phyloP scores from a whole-genome alignment of 2,329 filamentous ascomycete genomes.

The Talaromyces funiculosus region DNA sequence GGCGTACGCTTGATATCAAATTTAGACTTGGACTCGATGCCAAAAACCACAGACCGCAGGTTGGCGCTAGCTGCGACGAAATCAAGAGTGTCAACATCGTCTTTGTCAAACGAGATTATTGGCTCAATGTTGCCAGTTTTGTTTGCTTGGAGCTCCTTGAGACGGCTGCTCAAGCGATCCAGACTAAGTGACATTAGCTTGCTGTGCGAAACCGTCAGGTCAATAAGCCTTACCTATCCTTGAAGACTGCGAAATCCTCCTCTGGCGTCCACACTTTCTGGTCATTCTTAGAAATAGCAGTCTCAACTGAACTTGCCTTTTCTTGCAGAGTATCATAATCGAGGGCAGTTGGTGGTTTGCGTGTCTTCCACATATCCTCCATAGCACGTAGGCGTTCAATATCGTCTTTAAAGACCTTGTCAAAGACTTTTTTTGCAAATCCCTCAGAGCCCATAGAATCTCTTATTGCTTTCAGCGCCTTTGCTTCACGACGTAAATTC shows the following conservation, averaged over 20 bases:
- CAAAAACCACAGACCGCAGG: constrained; percentile 80
- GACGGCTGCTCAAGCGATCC: constrained; percentile 66
- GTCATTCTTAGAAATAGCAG: constrained; percentile 56
- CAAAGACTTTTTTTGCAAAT: constrained; percentile 75
- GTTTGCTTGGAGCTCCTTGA: constrained; percentile 58
- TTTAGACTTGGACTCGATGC: constrained; percentile 79
- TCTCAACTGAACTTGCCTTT: constrained; percentile 48
- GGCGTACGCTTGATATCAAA: constrained; percentile 79
- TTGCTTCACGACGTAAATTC: constrained; percentile 76
- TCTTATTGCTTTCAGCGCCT: constrained; percentile 76
- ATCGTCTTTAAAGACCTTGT: constrained; percentile 87
- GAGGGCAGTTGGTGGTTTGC: constrained; percentile 67
- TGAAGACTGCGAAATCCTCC: constrained; percentile 82
- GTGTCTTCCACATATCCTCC: constrained; percentile 93
- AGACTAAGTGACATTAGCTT: constrained; percentile 47
- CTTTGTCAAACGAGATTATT: constrained; percentile 87
- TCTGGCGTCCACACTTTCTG: constrained; percentile 74
- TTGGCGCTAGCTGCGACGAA: constrained; percentile 91
- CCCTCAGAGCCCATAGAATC: constrained; percentile 70
- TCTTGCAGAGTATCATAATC: constrained; percentile 59
- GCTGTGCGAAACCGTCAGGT: background rate
- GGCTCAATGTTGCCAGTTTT: constrained; percentile 42
- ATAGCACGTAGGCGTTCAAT: constrained; percentile 76
- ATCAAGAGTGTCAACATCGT: constrained; percentile 89
- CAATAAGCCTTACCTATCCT: constrained; percentile 54